These are phyloP conservation scores for Yamadazyma dushanensis DNA, from an alignment of 1,139 yeast species.

Conservation along the genomic window DNA sequence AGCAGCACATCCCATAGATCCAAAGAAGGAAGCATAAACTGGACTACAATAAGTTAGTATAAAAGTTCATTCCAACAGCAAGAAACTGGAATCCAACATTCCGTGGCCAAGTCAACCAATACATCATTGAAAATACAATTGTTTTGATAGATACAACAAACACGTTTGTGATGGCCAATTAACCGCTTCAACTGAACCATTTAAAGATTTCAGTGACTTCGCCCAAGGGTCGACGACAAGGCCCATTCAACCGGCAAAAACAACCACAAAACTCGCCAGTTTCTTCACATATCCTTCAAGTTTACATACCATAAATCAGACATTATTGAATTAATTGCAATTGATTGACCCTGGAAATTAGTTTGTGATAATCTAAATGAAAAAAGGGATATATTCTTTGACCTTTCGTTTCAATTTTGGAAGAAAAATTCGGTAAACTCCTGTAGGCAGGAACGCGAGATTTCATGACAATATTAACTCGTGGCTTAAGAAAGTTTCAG, in stretches of 20 bases:
- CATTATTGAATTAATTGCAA: conserved; percentile 24
- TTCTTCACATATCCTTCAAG: background rate
- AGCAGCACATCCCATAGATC: conserved; percentile 98
- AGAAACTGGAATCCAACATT: no score
- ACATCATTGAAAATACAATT: background rate
- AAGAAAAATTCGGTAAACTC: conserved; percentile 14
- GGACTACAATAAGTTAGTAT: conserved; percentile 47
- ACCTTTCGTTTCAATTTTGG: conserved; percentile 6
- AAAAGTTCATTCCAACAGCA: no score
- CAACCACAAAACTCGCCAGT: background rate
- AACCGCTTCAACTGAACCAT: background rate
- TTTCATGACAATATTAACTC: conserved; percentile 6
- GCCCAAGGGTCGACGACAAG: conserved; percentile 2
- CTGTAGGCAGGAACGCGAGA: conserved; percentile 10
- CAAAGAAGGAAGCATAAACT: conserved; percentile 90
- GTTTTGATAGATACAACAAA: background rate
- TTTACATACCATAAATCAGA: conserved; percentile 58
- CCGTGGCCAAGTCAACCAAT: no score
- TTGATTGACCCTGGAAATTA: conserved; percentile 5
- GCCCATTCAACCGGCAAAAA: background rate
- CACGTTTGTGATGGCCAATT: background rate
- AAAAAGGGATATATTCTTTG: conserved; percentile 11
- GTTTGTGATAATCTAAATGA: conserved; percentile 3
- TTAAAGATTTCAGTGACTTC: background rate
- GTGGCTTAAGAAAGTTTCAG: conserved; percentile 5